Evolutionary conservation across 768 basidiomycete species (phyloP).

Genomic region (Lyophyllum shimeji): DNA sequence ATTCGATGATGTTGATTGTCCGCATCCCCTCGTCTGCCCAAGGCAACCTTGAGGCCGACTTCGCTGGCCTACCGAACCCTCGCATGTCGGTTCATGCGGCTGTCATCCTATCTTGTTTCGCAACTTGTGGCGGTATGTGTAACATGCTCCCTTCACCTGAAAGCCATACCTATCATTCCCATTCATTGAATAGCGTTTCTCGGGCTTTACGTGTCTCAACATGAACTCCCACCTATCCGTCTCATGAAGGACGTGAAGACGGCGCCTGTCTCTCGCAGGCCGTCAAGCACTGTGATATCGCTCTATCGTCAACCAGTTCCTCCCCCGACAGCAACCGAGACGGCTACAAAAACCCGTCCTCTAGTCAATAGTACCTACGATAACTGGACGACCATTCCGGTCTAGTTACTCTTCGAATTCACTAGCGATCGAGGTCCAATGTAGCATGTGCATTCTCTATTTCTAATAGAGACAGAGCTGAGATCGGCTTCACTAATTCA

Average conservation of each 20-base stretch:
- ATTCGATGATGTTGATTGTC: slow-evolving; percentile 21
- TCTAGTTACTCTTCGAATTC: too few species aligned
- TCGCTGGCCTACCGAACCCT: slow-evolving; percentile 19
- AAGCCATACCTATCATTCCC: background rate
- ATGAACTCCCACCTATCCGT: slow-evolving; percentile 3
- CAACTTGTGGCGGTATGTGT: slow-evolving; percentile 25
- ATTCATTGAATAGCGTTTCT: background rate
- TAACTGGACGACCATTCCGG: slow-evolving; percentile 8
- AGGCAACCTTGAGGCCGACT: slow-evolving; percentile 28
- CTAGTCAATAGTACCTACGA: slow-evolving; percentile 10
- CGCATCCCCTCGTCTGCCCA: slow-evolving; percentile 23
- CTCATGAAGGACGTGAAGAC: background rate
- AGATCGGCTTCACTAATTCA: too few species aligned
- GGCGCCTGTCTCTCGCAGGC: slow-evolving; percentile 1
- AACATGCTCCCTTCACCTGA: background rate
- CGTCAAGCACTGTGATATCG: slow-evolving; percentile 10
- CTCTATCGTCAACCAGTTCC: slow-evolving; percentile 1
- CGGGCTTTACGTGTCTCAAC: slow-evolving; percentile 10
- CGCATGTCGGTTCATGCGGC: slow-evolving; percentile 22
- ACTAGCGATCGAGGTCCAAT: too few species aligned
- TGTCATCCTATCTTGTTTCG: slow-evolving; percentile 28
- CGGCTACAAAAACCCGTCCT: background rate
- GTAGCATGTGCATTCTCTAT: too few species aligned
- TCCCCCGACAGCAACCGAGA: background rate
- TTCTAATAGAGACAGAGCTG: too few species aligned